A percentile compares a stretch with the other conserved stretches of the same genome.
phyloP scores from a whole-genome alignment of 495 filamentous ascomycete genomes.

The Rostrohypoxylon terebratum region DNA sequence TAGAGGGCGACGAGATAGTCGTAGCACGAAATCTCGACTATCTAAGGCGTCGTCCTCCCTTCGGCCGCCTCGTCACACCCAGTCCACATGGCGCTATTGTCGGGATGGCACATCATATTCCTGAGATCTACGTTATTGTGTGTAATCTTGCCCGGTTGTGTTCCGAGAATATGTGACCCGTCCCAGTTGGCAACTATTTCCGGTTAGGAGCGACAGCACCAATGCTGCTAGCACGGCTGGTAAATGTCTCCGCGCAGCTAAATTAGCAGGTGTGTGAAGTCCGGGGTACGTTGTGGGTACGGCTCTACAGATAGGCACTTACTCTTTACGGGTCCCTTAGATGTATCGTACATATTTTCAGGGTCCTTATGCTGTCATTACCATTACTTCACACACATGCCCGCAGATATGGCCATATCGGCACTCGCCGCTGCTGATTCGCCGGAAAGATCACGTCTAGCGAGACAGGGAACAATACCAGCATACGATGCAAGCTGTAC shows the following conservation, averaged over 20 bases:
- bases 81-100: neutral
- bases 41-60: neutral
- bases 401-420: neutral
- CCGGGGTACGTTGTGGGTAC: neutral
- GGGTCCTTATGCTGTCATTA: conserved; percentile 3
- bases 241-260: conserved; percentile 20
- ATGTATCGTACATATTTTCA: conserved; percentile 1
- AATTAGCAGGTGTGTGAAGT: neutral
- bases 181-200: neutral
- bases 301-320: conserved; percentile 14
- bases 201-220: neutral
- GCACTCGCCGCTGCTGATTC: conserved; percentile 2
- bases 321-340: neutral
- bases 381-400: neutral
- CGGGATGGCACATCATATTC: neutral
- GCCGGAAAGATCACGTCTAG: neutral
- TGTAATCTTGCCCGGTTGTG: neutral
- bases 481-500: neutral
- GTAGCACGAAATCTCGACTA: neutral
- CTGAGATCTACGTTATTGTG: conserved; percentile 6
- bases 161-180: neutral
- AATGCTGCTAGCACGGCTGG: conserved; percentile 19
- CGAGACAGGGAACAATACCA: neutral
- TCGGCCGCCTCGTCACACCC: neutral
- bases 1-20: neutral